Base-by-base conservation (phyloP, 352 stramenopile species). In the Globisporangium solare region DNA sequence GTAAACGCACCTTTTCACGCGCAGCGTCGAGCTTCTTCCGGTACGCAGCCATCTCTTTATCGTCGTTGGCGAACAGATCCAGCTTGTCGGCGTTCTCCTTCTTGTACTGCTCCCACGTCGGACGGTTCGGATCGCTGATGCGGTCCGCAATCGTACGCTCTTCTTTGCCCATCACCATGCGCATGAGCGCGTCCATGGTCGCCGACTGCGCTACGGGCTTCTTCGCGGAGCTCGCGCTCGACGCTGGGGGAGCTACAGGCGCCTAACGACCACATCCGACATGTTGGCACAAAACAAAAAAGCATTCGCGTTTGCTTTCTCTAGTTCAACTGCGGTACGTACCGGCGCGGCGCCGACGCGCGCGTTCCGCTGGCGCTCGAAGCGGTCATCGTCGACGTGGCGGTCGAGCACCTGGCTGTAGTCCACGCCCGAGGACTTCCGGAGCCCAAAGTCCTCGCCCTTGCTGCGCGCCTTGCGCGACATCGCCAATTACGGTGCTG, bases 71-170 rank as follows among this genome's bases (percentile, higher is more conserved):
- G 15, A 64, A 54, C 47, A 98, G 60, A 56, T 97, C 86, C 18
- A 98, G 68, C 64, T 97, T 97, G 64, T 98, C 92, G 18, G 93
- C 79, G 60, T 98, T 98, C 58, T 98, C 90, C 63, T 96, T 96
- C 70, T 98, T 98, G 74, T 96, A 98, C 55, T 98, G 88, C 67
- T 98, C 94, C 94, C 94, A 98, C 39, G 92, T 98, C 22, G 94
- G 94, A 41, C 94, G 83, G 61, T 97, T 98, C 55, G 83, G 79
- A 70, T 98, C 94, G 51, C 82, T 92, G 40, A 98, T 87, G 58
- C 94, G 93, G 60, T 98, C 88, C 0, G 88, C 86, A 59, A 98
- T 98, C 17, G 89, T 97, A 62, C 92, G 83, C 67, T 98, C 90
- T 51, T 96, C 89, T 63, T 96, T 91, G 18, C 92, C 94, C 17